Percentiles rank a stretch among this genome's conserved stretches.
These are phyloP conservation scores for Solanum hybrid DNA, from an alignment of 305 asterid genomes.

Conservation along the genomic window DNA sequence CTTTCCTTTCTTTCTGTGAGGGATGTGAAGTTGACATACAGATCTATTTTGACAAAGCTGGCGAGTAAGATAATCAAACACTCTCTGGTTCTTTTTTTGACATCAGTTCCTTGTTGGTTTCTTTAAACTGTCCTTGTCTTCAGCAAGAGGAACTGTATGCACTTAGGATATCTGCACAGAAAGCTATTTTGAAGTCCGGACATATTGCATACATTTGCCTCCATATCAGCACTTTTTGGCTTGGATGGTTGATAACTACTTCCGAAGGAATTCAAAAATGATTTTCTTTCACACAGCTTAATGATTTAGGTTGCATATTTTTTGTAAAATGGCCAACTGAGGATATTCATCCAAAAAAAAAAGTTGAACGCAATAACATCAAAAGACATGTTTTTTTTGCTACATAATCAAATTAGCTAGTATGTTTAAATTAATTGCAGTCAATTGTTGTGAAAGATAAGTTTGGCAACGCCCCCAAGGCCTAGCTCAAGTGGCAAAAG, in stretches of 20 bases:
- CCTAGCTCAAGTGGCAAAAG: no score
- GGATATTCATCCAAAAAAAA: background rate
- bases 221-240: background rate
- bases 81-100: background rate
- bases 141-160: background rate
- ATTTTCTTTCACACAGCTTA: background rate
- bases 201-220: background rate
- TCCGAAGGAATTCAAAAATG: background rate
- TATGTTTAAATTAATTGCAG: background rate
- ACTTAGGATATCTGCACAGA: background rate
- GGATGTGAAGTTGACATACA: conserved; percentile 93
- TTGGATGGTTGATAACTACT: background rate
- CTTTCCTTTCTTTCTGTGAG: conserved; percentile 86
- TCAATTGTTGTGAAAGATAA: background rate
- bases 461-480: background rate
- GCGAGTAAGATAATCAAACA: conserved; percentile 59
- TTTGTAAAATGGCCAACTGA: background rate
- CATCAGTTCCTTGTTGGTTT: background rate
- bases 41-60: conserved; percentile 82
- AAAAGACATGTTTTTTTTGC: background rate
- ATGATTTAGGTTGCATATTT: background rate
- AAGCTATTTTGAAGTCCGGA: background rate
- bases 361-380: background rate
- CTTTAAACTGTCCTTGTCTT: background rate
- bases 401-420: background rate